phyloP scores from a whole-genome alignment of 176 grass and related monocot genomes.

The Carex cristatella region DNA sequence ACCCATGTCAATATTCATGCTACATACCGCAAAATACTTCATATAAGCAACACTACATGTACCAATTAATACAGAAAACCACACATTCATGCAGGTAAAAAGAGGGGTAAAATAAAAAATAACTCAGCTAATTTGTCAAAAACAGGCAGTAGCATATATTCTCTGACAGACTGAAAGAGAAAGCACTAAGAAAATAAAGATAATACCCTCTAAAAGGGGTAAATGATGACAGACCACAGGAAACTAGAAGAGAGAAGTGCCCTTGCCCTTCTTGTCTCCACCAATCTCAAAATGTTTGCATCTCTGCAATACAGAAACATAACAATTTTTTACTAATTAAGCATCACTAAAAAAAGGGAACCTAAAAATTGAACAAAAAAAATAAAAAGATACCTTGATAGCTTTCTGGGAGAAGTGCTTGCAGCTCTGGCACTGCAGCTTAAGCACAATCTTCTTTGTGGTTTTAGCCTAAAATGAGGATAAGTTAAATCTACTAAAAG shows the following conservation, averaged over 20 bases:
- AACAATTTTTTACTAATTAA: background rate
- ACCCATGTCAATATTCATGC: too few relatives aligned
- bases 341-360: background rate
- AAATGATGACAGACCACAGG: background rate
- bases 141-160: background rate
- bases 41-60: background rate
- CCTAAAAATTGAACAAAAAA: background rate
- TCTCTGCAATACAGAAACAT: conserved; percentile 55
- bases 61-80: background rate
- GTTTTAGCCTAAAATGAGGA: conserved; percentile 63
- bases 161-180: background rate
- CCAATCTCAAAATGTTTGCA: conserved; percentile 99
- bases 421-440: conserved; percentile 92
- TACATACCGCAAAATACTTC: background rate
- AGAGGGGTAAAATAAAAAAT: background rate
- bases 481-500: background rate
- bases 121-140: background rate
- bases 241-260: conserved; percentile 86
- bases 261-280: conserved; percentile 98
- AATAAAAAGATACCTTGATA: conserved; percentile 44
- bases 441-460: conserved; percentile 93
- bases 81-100: background rate
- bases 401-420: conserved; percentile 76
- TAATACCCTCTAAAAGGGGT: background rate
- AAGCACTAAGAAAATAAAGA: background rate